Conservation (phyloP, 2,329 filamentous ascomycete species). For the Cladosporium sp. region DNA sequence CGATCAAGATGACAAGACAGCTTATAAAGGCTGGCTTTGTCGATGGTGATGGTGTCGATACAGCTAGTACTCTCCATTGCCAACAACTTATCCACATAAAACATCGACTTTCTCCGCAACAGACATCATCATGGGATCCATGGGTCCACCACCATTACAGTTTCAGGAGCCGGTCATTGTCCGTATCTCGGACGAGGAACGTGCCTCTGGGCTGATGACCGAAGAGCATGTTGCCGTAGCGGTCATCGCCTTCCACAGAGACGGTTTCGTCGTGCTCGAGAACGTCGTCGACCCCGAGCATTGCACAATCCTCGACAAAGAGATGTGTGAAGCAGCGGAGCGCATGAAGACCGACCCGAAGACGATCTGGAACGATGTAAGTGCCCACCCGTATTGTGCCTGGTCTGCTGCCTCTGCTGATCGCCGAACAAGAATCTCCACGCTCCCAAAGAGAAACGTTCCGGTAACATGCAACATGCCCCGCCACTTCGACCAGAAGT, state of each 20-base stretch:
- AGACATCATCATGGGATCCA: background rate
- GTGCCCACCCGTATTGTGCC: background rate
- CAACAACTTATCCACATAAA: too few relatives aligned
- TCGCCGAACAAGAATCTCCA: background rate
- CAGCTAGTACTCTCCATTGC: too few relatives aligned
- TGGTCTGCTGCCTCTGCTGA: background rate
- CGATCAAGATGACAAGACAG: background rate
- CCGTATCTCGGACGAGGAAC: conserved; percentile 1
- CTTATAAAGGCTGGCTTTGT: background rate
- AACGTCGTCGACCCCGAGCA: conserved; percentile 34
- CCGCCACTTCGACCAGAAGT: conserved; percentile 26
- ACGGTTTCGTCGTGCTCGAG: conserved; percentile 35
- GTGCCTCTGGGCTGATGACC: background rate
- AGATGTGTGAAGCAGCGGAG: conserved; percentile 29
- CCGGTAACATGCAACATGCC: conserved; percentile 39
- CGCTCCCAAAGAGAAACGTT: background rate
- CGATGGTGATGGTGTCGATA: too few relatives aligned
- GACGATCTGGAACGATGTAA: conserved; percentile 30
- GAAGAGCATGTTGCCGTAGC: conserved; percentile 18
- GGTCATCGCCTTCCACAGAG: conserved; percentile 18
- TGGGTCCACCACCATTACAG: background rate
- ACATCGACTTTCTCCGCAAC: background rate
- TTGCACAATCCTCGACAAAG: conserved; percentile 31
- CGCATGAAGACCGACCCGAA: conserved; percentile 27
- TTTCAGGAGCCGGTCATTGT: background rate